Base-by-base conservation (phyloP, 371 early-diverging fungal species). In the Syncephalis fuscata region DNA sequence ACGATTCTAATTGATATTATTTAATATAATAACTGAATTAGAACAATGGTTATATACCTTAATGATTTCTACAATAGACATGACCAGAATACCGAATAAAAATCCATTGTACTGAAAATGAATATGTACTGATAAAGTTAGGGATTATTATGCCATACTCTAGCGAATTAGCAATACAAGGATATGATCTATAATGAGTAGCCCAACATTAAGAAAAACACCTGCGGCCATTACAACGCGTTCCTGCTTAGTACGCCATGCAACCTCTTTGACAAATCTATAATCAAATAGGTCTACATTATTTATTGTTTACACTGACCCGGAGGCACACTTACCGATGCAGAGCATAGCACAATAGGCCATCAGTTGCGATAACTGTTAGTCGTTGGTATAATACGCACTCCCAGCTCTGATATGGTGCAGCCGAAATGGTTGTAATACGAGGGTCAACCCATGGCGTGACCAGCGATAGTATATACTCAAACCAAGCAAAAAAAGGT, bases 41-140 rank as follows among this genome's bases (percentile, higher is more conserved):
- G 40, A 21, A 39, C 19, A 47, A 19, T 27, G 44, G 14, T 15
- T 20, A 45, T 56, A 57, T 66, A 76, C 85, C 70, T 82, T 73
- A 44, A 73, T 68, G 5, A 84, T 78, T 49, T 79, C 73, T 8
- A 74, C 73, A 11, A 93, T 63, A 1, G 92, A 88, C 20, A 78
- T 66, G 21, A 92, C 54, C 44, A 89, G 70, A 24, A 96, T 77
- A 8, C 95, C 95, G 50, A 84, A 90, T 38, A 96, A 60, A 46
- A 92, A 73, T 2, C 92, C 95, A 61, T 96, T 96, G 73, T 96
- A 96, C 62, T 96, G 97, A 57, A 96, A 96, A 62, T 96, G 97
- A 52, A 90, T 83, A 32, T 32, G 32, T 32, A 61, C 78, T 70
- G 58, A 41, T 43, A 40, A 39, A 15, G 20, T 25, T 43, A 26